phyloP scores from a whole-genome alignment of 331 rosid genomes.

The Acacia concinna region DNA sequence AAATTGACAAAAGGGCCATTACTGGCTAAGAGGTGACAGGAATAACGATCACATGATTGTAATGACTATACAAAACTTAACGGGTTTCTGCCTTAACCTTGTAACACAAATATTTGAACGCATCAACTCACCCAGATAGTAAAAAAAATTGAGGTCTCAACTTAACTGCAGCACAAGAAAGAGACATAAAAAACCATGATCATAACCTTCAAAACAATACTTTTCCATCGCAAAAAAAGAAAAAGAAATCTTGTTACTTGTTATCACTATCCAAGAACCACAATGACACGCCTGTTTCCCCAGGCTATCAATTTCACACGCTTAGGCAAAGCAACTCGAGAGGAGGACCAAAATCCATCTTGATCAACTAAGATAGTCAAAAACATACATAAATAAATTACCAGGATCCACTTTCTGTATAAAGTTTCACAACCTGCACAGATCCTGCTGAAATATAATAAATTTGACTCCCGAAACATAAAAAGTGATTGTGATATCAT shows the following conservation, averaged over 20 bases:
- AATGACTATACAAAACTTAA: background rate
- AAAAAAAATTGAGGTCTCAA: background rate
- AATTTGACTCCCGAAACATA: background rate
- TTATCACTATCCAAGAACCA: background rate
- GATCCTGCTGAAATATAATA: constrained; percentile 4
- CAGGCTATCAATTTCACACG: background rate
- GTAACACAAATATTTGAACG: background rate
- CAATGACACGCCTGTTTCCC: background rate
- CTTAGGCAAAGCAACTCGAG: background rate
- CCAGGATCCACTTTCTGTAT: background rate
- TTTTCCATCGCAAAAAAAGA: background rate
- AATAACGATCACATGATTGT: background rate
- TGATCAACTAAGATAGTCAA: constrained; percentile 1
- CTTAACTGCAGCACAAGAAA: background rate
- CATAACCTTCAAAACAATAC: background rate
- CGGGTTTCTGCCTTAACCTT: background rate
- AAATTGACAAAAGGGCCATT: background rate
- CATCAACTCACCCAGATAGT: background rate
- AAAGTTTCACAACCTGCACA: background rate
- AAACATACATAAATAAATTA: background rate
- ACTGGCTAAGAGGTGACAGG: background rate
- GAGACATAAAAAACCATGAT: background rate
- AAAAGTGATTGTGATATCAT: background rate
- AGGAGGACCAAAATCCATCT: background rate
- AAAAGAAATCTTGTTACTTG: background rate